Conservation (phyloP, 495 filamentous ascomycete genomes). For the Pseudevernia furfuracea region DNA sequence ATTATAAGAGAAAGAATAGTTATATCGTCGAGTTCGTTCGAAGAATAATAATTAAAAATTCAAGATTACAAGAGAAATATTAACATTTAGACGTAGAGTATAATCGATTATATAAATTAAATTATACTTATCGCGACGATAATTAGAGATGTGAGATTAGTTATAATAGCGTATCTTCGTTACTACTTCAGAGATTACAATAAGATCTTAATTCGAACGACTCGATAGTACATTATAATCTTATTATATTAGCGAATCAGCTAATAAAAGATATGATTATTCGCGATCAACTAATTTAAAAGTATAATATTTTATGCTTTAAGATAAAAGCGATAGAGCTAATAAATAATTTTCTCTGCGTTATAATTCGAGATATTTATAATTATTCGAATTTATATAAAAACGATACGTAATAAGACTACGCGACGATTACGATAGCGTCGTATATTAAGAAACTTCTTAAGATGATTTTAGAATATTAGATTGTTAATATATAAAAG, state of each 20-base stretch:
- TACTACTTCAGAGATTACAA: constrained; percentile 19
- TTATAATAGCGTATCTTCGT: constrained; percentile 16
- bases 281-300: too few relatives aligned
- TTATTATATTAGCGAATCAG: too few relatives aligned
- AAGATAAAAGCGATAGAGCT: too few relatives aligned
- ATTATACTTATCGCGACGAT: constrained; percentile 28
- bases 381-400: constrained; percentile 39
- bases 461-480: constrained; percentile 4
- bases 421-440: constrained; percentile 33
- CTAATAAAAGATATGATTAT: too few relatives aligned
- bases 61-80: constrained; percentile 24
- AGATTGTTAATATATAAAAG: neutral
- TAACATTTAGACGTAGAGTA: constrained; percentile 19
- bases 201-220: constrained; percentile 21
- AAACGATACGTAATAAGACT: constrained; percentile 33
- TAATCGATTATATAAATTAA: constrained; percentile 30
- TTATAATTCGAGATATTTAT: constrained; percentile 37
- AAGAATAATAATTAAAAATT: constrained; percentile 24
- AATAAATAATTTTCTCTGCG: constrained; percentile 27
- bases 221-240: neutral
- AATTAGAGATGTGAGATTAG: constrained; percentile 17
- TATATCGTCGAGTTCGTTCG: constrained; percentile 23
- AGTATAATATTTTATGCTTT: too few relatives aligned
- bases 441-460: constrained; percentile 33
- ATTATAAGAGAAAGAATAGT: constrained; percentile 22